A percentile compares a stretch with the other conserved stretches of the same genome.
Evolutionary conservation across 257 asterid genomes (phyloP).

Genomic region (Solanum tarapatanum): DNA sequence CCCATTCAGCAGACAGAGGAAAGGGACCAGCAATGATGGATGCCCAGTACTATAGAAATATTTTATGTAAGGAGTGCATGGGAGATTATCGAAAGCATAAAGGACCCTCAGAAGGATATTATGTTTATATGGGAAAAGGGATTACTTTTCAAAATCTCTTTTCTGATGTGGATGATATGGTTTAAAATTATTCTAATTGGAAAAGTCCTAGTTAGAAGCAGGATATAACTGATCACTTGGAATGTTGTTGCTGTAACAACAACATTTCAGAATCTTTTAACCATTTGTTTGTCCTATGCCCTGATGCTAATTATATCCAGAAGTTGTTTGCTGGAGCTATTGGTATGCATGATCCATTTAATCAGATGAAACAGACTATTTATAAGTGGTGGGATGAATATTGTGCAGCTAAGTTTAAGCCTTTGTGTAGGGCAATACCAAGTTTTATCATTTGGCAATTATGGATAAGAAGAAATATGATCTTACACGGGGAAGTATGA

Average conservation of each 20-base stretch:
- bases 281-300: not conserved
- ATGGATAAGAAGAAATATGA: not conserved
- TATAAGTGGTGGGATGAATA: too few species aligned
- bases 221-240: not conserved
- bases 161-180: not conserved
- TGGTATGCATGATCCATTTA: not conserved
- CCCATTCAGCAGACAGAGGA: too few species aligned
- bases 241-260: too few species aligned
- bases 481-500: not conserved
- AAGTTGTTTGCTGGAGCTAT: not conserved
- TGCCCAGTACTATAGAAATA: not conserved
- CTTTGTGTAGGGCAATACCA: not conserved
- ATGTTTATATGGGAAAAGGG: not conserved
- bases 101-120: not conserved
- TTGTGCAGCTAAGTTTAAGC: not conserved
- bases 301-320: too few species aligned
- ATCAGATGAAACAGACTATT: too few species aligned
- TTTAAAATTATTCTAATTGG: not conserved
- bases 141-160: not conserved
- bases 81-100: too few species aligned
- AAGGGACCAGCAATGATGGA: not conserved
- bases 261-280: too few species aligned
- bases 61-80: not conserved
- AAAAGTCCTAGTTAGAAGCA: too few species aligned
- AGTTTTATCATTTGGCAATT: too few species aligned